Evolutionary conservation across 345 rosid genomes (phyloP).

Genomic region (Euphorbia tirucalli): DNA sequence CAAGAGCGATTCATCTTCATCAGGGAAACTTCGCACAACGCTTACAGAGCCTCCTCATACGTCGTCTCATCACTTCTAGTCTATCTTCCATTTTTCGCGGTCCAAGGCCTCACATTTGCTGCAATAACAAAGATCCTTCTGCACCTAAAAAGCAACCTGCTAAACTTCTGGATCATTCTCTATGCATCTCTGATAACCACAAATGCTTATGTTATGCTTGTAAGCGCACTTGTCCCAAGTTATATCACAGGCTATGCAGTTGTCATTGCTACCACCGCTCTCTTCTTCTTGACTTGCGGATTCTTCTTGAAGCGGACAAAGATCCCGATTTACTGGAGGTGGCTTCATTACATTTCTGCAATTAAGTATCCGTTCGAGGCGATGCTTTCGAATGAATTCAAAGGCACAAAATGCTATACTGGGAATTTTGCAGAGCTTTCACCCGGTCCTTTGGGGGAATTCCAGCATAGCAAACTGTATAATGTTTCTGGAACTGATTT

Average conservation of each 20-base stretch:
- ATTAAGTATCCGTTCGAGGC: slow-evolving; percentile 70
- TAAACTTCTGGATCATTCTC: slow-evolving; percentile 54
- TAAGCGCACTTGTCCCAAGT: slow-evolving; percentile 64
- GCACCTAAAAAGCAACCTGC: slow-evolving; percentile 35
- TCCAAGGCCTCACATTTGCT: slow-evolving; percentile 57
- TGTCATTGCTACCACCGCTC: slow-evolving; percentile 62
- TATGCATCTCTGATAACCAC: slow-evolving; percentile 55
- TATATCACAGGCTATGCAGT: slow-evolving; percentile 62
- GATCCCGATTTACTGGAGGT: slow-evolving; percentile 51
- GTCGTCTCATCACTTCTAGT: slow-evolving; percentile 56
- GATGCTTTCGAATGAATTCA: slow-evolving; percentile 49
- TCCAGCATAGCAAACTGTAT: slow-evolving; percentile 33
- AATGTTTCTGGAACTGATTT: neutral
- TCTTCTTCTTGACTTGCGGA: slow-evolving; percentile 64
- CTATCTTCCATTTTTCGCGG: slow-evolving; percentile 62
- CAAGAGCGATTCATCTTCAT: slow-evolving; percentile 72
- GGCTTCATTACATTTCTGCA: slow-evolving; percentile 66
- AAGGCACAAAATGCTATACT: slow-evolving; percentile 33
- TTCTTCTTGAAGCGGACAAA: slow-evolving; percentile 46
- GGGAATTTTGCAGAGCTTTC: slow-evolving; percentile 39
- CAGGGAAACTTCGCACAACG: slow-evolving; percentile 61
- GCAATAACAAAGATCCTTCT: slow-evolving; percentile 37
- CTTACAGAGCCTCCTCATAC: slow-evolving; percentile 65
- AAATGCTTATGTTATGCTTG: slow-evolving; percentile 65
- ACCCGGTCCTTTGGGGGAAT: slow-evolving; percentile 53